Conservation (phyloP, 495 filamentous ascomycete species). For the Hamigera avellanea region DNA sequence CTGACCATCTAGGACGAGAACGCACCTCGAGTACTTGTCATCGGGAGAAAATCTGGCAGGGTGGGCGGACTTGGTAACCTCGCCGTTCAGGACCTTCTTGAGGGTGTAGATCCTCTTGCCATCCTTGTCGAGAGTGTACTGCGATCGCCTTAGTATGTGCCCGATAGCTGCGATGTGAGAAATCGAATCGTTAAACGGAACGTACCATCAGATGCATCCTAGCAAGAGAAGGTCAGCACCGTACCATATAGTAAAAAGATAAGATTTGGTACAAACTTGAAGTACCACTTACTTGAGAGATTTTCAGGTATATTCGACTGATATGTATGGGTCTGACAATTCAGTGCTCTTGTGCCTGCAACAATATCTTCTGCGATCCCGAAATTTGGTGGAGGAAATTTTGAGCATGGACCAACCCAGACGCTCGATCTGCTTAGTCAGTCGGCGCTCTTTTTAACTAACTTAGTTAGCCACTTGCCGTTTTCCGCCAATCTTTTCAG, state of each 20-base stretch:
- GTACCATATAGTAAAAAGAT: neutral
- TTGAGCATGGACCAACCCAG: constrained; percentile 14
- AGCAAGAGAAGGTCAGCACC: constrained; percentile 9
- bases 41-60: constrained; percentile 95
- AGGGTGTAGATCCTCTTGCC: constrained; percentile 81
- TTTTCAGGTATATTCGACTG: neutral
- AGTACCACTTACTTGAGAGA: constrained; percentile 19
- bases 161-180: neutral
- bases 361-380: too few species aligned
- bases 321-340: too few species aligned
- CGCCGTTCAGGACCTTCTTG: constrained; percentile 50
- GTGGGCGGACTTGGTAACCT: constrained; percentile 91
- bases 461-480: too few species aligned
- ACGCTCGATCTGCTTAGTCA: constrained; percentile 27
- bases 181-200: constrained; percentile 1
- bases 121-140: constrained; percentile 65
- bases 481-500: too few species aligned
- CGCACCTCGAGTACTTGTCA: constrained; percentile 86
- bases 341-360: too few species aligned
- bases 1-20: neutral
- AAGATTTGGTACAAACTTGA: neutral
- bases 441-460: constrained; percentile 17
- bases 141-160: constrained; percentile 13
- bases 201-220: constrained; percentile 47
- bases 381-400: constrained; percentile 15